These are phyloP conservation scores for Pachyrhizus erosus DNA, from an alignment of 306 rosid genomes.

Conservation along the genomic window DNA sequence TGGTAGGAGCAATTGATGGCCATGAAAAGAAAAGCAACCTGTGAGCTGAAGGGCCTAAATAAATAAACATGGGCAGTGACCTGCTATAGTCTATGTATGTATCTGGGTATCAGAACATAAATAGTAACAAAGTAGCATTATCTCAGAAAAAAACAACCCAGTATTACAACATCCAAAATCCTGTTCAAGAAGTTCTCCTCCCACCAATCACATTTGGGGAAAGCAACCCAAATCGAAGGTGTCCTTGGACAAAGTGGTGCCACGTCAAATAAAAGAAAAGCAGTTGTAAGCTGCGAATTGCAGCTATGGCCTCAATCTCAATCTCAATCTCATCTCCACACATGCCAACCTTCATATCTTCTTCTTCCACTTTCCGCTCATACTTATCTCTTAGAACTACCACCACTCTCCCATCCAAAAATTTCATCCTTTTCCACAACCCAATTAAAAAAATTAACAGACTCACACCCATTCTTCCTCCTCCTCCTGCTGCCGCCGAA, in stretches of 20 bases:
- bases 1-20: no score
- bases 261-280: slow-evolving; percentile 36
- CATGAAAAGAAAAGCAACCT: no score
- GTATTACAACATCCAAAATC: background rate
- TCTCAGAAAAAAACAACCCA: no score
- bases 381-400: slow-evolving; percentile 13
- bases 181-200: background rate
- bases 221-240: background rate
- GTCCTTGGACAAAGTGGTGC: slow-evolving; percentile 11
- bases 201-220: background rate
- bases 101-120: no score
- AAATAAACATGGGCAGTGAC: no score
- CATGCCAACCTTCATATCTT: slow-evolving; percentile 47
- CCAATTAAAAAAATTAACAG: slow-evolving; percentile 17
- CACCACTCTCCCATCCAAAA: slow-evolving; percentile 32
- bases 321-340: slow-evolving; percentile 47
- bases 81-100: no score
- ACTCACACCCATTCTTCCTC: slow-evolving; percentile 20
- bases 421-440: slow-evolving; percentile 23
- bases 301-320: slow-evolving; percentile 61
- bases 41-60: background rate
- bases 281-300: slow-evolving; percentile 22
- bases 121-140: no score
- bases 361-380: slow-evolving; percentile 31
- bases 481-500: slow-evolving; percentile 46